Base-by-base conservation (phyloP, 176 grass and related monocot species). In the Lolium perenne region DNA sequence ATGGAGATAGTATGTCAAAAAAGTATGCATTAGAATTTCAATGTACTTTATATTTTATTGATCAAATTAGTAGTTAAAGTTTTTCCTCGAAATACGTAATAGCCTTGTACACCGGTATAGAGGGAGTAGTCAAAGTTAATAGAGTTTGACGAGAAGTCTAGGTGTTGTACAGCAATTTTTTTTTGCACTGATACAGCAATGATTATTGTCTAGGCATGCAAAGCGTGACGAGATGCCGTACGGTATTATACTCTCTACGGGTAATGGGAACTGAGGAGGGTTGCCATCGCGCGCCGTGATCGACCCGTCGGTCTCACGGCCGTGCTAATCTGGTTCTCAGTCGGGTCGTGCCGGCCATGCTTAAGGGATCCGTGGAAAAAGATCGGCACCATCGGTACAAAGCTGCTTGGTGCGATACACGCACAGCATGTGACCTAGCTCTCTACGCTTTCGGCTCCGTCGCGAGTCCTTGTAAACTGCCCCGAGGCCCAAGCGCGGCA, bases 341-440 rank as follows among this genome's bases (percentile, higher is more conserved):
- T 55, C 53, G 0, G 5, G 17, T 76, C 41, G 41, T 83, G 80
- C 56, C 81, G 74, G 75, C 46, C 87, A 66, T 89, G 56, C 55
- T 5, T 32, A 66, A 43, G 41, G 41, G 41, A 35, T 35, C 7
- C 16, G 38, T 83, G 80, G 12, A 40, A 7, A 80, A 60, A 71
- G 48, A 15, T 17, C 43, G 56, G 56, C 46, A 8, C 76, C 38
- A 72, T 23, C 8, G 5, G 1, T 23, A 10, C 32, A 72, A 71
- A 69, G 26, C 41, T 41, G 5, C 10, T 2, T 45, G 3, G 3
- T 40, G 0, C 8, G 7, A 16, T 29, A 38, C 88, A 78, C 79
- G 79, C 22, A 32, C 46, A 73, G 7, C 84, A 55, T 38, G 79
- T 86, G 88, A 82, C 13, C 54, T 61, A 62, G n/a, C 50, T 55